Evolutionary conservation across 176 grass and related monocot species (phyloP).

Genomic region (Tuctoria greenei): DNA sequence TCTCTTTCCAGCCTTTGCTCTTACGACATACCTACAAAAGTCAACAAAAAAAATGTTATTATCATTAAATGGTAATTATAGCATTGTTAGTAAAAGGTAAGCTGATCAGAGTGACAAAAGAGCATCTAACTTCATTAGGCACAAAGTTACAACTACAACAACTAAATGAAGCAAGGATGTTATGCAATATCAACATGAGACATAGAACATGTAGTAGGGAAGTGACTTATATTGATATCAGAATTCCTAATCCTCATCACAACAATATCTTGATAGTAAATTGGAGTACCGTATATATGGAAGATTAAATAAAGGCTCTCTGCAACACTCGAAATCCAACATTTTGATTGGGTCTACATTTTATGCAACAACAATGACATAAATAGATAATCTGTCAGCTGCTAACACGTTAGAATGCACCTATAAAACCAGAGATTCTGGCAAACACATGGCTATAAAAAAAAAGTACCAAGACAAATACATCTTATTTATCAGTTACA

Average conservation of each 20-base stretch:
- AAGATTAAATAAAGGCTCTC: neutral
- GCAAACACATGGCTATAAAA: neutral
- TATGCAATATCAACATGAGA: neutral
- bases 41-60: conserved; percentile 6
- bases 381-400: neutral
- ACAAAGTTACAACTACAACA: neutral
- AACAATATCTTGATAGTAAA: neutral
- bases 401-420: conserved; percentile 8
- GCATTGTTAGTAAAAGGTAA: neutral
- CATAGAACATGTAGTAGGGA: neutral
- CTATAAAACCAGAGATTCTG: neutral
- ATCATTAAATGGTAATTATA: neutral
- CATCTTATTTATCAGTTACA: no score
- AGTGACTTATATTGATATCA: neutral
- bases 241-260: neutral
- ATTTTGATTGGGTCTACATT: neutral
- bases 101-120: neutral
- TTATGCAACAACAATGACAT: neutral
- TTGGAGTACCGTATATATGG: neutral
- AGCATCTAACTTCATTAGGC: neutral
- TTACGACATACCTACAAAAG: conserved; percentile 84
- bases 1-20: conserved; percentile 92
- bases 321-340: neutral
- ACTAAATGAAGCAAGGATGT: neutral
- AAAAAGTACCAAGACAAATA: neutral